These are phyloP conservation scores for Populus davidiana DNA, from an alignment of 345 rosid genomes.

Conservation along the genomic window DNA sequence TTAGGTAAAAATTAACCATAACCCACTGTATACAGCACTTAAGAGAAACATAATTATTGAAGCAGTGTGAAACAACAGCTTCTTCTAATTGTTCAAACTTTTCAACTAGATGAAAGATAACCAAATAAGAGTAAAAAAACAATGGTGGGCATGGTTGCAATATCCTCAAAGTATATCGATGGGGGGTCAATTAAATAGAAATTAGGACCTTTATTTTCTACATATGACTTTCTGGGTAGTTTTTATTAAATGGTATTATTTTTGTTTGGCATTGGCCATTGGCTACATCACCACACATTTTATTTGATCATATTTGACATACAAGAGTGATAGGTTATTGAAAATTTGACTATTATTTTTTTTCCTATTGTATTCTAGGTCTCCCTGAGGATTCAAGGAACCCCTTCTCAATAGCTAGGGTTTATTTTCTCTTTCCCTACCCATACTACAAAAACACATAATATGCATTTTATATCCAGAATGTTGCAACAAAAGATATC, in stretches of 20 bases:
- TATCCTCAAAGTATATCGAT: not conserved
- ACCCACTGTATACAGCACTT: not conserved
- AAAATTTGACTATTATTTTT: not conserved
- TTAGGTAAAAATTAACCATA: not conserved
- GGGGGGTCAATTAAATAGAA: not conserved
- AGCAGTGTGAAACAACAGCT: not conserved
- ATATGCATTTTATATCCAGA: not conserved
- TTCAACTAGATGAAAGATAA: not conserved
- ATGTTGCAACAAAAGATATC: not conserved
- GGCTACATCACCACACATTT: not conserved
- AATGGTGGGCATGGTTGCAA: not conserved
- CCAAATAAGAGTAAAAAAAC: not conserved
- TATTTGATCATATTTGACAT: not conserved
- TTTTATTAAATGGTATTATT: not conserved
- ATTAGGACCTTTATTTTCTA: not conserved
- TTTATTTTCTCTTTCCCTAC: not conserved
- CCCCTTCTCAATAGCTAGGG: not conserved
- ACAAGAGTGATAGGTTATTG: not conserved
- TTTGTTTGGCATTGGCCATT: not conserved
- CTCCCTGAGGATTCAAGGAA: not conserved
- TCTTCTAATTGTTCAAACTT: not conserved
- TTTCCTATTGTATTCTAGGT: not conserved
- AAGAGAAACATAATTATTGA: not conserved
- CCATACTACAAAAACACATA: not conserved
- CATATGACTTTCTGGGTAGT: not conserved